Evolutionary conservation across 495 filamentous ascomycete species (phyloP), one percentile per base, ranked within the genome.

Genomic region (Astrothelium macrocarpum): DNA sequence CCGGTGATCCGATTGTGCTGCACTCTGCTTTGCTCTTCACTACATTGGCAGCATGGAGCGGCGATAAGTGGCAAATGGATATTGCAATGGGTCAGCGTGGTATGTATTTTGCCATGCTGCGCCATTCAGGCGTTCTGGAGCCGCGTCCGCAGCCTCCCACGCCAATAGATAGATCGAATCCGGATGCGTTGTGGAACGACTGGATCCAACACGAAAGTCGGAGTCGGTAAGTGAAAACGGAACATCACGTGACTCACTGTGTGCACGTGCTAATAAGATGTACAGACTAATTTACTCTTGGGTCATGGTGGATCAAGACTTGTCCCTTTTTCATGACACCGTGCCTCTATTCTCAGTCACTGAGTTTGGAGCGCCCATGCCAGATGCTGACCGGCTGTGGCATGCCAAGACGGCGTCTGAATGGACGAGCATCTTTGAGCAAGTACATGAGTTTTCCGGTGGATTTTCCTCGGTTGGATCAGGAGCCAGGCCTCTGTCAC

Each of bases 21-120:
- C 78, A 82, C 32, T 82, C 82, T 43, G 84, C 84, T 0, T 72
- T 87, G 5, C 76, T 87, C 12, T 86, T 86, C 70, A 82, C 78
- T 1, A 75, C 85, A 1, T 75, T 84, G 11, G 84, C 81, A 4
- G 81, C 80, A 0, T 87, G 85, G 85, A 83, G 83, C 67, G 84
- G 85, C 56, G 85, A 87, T 69, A 86, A 85, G 69, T 86, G 84
- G 83, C 83, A 84, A 53, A 87, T 87, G 83, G 84, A 86, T 65
- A 86, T 86, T 58, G 81, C 83, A 29, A 85, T 85, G 81, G 84
- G 84, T n/a, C 84, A 87, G 69, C 78, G 82, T 32, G 82, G 80
- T 49, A 85, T 86, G 83, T 87, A 87, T 66, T 79, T 85, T 60
- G 79, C 82, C 64, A 84, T 86, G 71, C 69, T 73, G 34, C 79